phyloP scores from a whole-genome alignment of 2,329 filamentous ascomycete genomes.

The Dactylonectria macrodidyma region DNA sequence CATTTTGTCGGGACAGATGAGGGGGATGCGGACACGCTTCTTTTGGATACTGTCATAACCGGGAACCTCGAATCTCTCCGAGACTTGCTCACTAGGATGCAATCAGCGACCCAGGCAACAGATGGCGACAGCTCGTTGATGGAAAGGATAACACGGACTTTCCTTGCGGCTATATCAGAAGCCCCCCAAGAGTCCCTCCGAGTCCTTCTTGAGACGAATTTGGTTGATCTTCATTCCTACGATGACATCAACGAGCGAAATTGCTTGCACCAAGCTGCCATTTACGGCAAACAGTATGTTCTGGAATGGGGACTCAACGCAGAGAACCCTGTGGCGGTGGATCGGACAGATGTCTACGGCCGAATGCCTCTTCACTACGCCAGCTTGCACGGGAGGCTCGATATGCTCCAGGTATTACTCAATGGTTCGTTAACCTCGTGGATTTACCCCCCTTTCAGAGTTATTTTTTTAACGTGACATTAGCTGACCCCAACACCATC shows the following conservation, averaged over 20 bases:
- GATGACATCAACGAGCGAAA: conserved; percentile 99
- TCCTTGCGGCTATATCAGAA: conserved; percentile 90
- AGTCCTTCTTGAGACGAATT: conserved; percentile 82
- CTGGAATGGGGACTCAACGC: conserved; percentile 79
- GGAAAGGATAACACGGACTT: conserved; percentile 90
- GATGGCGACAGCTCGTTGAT: conserved; percentile 70
- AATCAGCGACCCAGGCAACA: conserved; percentile 66
- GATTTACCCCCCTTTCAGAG: neutral
- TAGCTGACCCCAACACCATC: conserved; percentile 81
- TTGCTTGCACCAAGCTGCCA: conserved; percentile 95
- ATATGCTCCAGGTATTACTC: conserved; percentile 84
- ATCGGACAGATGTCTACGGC: conserved; percentile 92
- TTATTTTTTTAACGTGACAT: conserved; percentile 26
- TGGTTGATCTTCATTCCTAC: conserved; percentile 92
- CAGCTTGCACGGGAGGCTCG: conserved; percentile 91
- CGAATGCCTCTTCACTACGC: conserved; percentile 95
- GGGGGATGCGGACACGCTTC: conserved; percentile 88
- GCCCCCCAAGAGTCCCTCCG: conserved; percentile 83
- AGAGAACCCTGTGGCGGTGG: conserved; percentile 78
- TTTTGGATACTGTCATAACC: conserved; percentile 87
- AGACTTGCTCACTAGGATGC: conserved; percentile 85
- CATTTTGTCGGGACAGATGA: conserved; percentile 84
- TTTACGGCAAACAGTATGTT: conserved; percentile 88
- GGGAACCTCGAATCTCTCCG: conserved; percentile 84
- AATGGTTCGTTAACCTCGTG: conserved; percentile 65